phyloP scores from a whole-genome alignment of 2,329 filamentous ascomycete species.

The Coniosporium tulheliwenetii region DNA sequence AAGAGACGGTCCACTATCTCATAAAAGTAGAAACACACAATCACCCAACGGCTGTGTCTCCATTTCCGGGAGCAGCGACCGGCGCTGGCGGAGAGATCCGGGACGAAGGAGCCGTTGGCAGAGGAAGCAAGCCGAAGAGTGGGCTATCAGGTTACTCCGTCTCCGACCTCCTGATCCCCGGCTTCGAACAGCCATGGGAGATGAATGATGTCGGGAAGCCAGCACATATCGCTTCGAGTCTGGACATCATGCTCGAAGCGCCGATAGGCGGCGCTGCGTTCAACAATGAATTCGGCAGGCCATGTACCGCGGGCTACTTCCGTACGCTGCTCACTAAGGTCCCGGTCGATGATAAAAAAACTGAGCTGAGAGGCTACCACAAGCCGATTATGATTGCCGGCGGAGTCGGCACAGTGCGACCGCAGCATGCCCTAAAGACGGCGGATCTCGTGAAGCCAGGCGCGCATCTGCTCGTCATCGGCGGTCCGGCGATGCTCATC shows the following conservation, averaged over 20 bases:
- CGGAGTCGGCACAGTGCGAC: conserved; percentile 81
- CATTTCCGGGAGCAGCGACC: conserved; percentile 84
- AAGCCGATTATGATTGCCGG: conserved; percentile 99
- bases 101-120: conserved; percentile 86
- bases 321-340: conserved; percentile 67
- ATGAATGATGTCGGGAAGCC: conserved; percentile 69
- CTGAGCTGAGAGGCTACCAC: conserved; percentile 79
- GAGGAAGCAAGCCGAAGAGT: conserved; percentile 84
- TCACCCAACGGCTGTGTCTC: conserved; percentile 89
- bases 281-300: conserved; percentile 95
- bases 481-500: conserved; percentile 94
- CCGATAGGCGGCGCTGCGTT: conserved; percentile 90
- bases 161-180: conserved; percentile 83
- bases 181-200: conserved; percentile 74
- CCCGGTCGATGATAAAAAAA: conserved; percentile 40
- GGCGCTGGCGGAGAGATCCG: conserved; percentile 91
- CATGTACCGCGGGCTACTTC: conserved; percentile 80
- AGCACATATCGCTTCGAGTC: conserved; percentile 77
- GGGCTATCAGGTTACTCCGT: conserved; percentile 89
- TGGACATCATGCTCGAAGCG: conserved; percentile 96
- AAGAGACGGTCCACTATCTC: conserved; percentile 74
- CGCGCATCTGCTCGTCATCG: conserved; percentile 84
- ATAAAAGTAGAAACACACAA: conserved; percentile 98
- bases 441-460: conserved; percentile 64
- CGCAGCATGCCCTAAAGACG: conserved; percentile 79